Base-by-base conservation (phyloP, 805 yeast species). In the Suhomyces pyralidae region DNA sequence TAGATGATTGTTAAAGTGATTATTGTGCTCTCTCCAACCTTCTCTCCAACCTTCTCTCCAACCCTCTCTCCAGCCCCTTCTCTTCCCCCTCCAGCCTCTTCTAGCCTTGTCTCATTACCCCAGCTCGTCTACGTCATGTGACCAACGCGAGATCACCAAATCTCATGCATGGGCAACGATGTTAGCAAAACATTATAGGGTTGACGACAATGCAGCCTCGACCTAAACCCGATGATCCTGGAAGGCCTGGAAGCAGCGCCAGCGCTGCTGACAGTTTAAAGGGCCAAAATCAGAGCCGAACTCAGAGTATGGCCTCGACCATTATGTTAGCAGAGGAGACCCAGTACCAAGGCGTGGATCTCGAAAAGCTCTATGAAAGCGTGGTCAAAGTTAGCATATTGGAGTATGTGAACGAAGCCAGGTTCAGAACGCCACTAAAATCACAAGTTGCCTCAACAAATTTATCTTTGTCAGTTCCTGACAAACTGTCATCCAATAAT, bases 321-420 rank as follows among this genome's bases (percentile, higher is more conserved):
- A 55, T 54, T 12, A 30, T 65, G n/a, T 49, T 55, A 17, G 49
- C 52, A 7, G 58, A 53, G 5, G 46, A 53, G 7, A 40, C 48
- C 40, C 53, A 30, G n/a, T 58, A 58, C 51, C 59, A 57, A 7
- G 53, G 52, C n/a, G 61, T 62, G 22, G 66, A 66, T 44, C 24
- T 46, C 25, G 28, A 50, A 24, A 72, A 68, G 28, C 66, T 83
- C 3, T 85, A 86, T 58, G 76, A 76, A 46, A 74, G 79, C 28
- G 75, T 84, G 1, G 61, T 86, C 45, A 82, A 84, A 59, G 66
- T 83, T 6, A 63, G 85, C 2, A 65, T 87, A 10, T 63, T 87
- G 17, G 86, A 83, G 46, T 85, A 86, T 59, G 69, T 80, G 50
- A 81, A 78, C 53, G 90, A 85, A 64, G 88, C 88, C 2, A 67